Percentiles rank a stretch among this genome's conserved stretches.
phyloP scores from a whole-genome alignment of 2,329 filamentous ascomycete species.

The Leptographium wingfieldii region DNA sequence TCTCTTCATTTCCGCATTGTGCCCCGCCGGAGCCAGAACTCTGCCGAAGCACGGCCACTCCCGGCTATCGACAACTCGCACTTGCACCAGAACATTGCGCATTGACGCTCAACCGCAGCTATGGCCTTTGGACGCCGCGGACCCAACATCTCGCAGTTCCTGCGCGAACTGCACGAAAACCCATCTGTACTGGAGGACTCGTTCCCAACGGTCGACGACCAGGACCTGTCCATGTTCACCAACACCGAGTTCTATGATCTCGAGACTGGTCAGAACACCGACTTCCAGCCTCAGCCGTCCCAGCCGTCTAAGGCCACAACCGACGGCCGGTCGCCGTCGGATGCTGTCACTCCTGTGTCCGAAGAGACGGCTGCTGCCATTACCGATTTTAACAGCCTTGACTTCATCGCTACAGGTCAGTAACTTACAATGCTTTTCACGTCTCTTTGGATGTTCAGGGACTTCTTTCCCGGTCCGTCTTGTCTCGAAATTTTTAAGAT shows the following conservation, averaged over 20 bases:
- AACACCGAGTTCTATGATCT: slow-evolving; percentile 76
- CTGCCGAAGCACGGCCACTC: not conserved
- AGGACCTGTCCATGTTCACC: slow-evolving; percentile 63
- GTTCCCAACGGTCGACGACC: slow-evolving; percentile 49
- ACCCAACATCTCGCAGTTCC: slow-evolving; percentile 81
- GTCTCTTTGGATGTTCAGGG: not conserved
- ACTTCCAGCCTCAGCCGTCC: slow-evolving; percentile 41
- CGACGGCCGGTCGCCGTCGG: slow-evolving; percentile 13
- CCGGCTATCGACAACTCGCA: not conserved
- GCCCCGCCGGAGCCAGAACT: not conserved
- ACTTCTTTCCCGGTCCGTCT: not conserved
- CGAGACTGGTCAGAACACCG: slow-evolving; percentile 50
- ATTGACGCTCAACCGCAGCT: slow-evolving; percentile 4
- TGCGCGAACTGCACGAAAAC: slow-evolving; percentile 72
- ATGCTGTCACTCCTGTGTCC: slow-evolving; percentile 12
- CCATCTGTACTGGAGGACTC: slow-evolving; percentile 28
- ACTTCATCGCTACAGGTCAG: slow-evolving; percentile 39
- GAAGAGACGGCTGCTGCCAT: slow-evolving; percentile 29
- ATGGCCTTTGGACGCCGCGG: slow-evolving; percentile 66
- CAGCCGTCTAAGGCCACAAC: slow-evolving; percentile 31
- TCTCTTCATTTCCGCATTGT: not conserved
- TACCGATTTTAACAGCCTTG: slow-evolving; percentile 32
- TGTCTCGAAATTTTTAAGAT: not conserved
- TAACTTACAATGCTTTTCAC: slow-evolving; percentile 24
- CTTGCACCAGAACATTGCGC: slow-evolving; percentile 3